phyloP scores from a whole-genome alignment of 305 asterid genomes.

The Fraxinus velutina region DNA sequence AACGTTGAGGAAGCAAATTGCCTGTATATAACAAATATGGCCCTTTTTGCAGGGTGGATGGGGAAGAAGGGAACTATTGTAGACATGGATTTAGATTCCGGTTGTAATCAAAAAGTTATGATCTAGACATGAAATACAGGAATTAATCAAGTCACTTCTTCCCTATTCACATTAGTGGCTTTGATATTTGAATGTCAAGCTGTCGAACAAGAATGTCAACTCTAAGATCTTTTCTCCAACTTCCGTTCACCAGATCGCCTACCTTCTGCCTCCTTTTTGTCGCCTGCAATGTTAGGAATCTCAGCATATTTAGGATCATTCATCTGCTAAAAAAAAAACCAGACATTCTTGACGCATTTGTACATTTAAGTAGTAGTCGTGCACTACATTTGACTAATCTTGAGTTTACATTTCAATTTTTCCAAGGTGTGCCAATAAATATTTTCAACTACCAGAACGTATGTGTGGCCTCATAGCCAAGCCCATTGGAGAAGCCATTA shows the following conservation, averaged over 20 bases:
- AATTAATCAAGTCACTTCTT: background rate
- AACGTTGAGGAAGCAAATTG: background rate
- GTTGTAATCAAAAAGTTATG: background rate
- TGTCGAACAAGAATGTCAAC: conserved; percentile 14
- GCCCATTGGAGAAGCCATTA: background rate
- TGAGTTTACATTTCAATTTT: background rate
- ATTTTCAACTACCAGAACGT: background rate
- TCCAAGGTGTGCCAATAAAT: background rate
- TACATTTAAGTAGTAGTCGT: background rate
- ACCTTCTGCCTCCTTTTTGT: conserved; percentile 86
- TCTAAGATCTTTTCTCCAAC: conserved; percentile 64
- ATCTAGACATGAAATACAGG: background rate
- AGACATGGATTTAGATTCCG: background rate
- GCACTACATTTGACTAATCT: background rate
- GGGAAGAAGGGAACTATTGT: background rate
- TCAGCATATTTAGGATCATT: background rate
- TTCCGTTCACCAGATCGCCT: conserved; percentile 68
- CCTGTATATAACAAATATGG: background rate
- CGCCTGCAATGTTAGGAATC: conserved; percentile 45
- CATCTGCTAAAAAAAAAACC: background rate
- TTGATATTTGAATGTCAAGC: background rate
- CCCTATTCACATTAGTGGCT: conserved; percentile 10
- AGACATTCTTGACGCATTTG: background rate
- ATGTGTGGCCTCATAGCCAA: background rate
- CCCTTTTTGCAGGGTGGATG: background rate